Evolutionary conservation across 2,329 filamentous ascomycete genomes (phyloP).

Genomic region (Fusarium sp.): DNA sequence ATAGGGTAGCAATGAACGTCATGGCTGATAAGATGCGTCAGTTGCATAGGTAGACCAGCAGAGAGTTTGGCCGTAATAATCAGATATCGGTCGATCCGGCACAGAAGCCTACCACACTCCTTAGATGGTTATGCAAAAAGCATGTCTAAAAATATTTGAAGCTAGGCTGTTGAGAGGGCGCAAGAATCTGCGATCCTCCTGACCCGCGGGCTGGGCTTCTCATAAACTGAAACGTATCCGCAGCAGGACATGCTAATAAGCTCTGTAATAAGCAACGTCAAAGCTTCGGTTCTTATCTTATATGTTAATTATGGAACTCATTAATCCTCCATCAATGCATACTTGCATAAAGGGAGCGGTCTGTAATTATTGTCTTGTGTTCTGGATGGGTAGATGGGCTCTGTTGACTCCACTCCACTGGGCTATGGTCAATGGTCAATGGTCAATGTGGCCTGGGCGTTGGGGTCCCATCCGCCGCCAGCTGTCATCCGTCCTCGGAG

Average conservation of each 20-base stretch:
- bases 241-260: not conserved
- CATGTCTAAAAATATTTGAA: not conserved
- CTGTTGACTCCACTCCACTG: not conserved
- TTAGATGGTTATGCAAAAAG: not conserved
- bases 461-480: conserved; percentile 12
- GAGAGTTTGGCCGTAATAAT: not conserved
- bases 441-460: conserved; percentile 8
- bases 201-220: not conserved
- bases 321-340: not conserved
- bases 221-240: not conserved
- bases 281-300: not conserved
- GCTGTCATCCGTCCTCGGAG: conserved; percentile 20
- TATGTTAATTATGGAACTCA: not conserved
- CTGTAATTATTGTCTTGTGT: conserved; percentile 10
- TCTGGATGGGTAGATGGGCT: not conserved
- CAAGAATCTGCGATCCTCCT: not conserved
- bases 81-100: conserved; percentile 5
- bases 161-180: not conserved
- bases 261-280: not conserved
- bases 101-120: not conserved
- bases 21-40: conserved; percentile 29
- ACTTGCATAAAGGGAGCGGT: conserved; percentile 8
- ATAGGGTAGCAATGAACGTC: conserved; percentile 38
- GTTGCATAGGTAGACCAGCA: not conserved
- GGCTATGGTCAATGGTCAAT: not conserved